Evolutionary conservation across 2,329 filamentous ascomycete species (phyloP), one percentile per base, ranked within the genome.

Genomic region (Neoarthrinium moseri): DNA sequence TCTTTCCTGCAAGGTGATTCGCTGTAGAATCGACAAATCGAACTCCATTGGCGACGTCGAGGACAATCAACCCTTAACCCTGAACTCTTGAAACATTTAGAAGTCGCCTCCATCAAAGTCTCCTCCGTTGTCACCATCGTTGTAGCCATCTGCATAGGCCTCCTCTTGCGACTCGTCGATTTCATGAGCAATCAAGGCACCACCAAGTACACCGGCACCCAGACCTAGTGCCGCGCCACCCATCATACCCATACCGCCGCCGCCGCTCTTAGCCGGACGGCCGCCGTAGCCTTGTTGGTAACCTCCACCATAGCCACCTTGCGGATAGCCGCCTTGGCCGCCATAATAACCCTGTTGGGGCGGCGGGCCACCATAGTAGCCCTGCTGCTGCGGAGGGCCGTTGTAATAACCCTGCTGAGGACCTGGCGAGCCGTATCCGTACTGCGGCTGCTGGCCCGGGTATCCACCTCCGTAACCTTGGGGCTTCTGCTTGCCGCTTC

Each of bases 151-250:
- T 17, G 77, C 56, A 55, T 82, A 85, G 23, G 79, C 77, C 5
- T 81, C 72, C 49, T 85, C 68, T 53, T 87, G 67, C 37, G 77
- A 63, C 50, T 84, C 80, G 46, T 87, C 69, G 41, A 91, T 74
- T 1, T 84, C 84, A 59, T 86, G 74, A 2, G 77, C 84, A 24
- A 95, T 66, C 57, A 95, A 51, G 51, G 82, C 79, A 45, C 91
- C 91, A 56, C 90, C 91, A 1, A 96, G 58, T 61, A 96, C 60
- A 65, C 91, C 91, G 52, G 86, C 91, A 55, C 90, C 91, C 4
- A 89, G 66, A 70, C 91, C 91, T 34, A 95, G 71, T 18, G 88
- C 88, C 7, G 85, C 82, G 42, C 84, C 89, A 38, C 88, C 89
- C 2, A 77, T 81, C 49, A 80, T 75, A n/a, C 89, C 88, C 69